A percentile compares a stretch with the other conserved stretches of the same genome.
Evolutionary conservation across 805 yeast genomes (phyloP).

Genomic region (Priceomyces fermenticarens): DNA sequence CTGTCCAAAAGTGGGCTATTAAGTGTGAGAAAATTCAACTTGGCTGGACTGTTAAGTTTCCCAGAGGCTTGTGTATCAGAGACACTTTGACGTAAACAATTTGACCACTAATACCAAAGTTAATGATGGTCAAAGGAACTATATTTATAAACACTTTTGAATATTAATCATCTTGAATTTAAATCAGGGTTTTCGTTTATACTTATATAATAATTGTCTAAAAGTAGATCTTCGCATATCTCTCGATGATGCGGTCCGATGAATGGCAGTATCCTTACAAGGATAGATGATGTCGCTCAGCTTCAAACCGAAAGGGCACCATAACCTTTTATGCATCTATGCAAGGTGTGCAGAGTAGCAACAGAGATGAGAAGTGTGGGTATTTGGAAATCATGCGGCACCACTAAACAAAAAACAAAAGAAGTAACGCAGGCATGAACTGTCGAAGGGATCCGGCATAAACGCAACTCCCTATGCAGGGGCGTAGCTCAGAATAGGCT

Average conservation of each 20-base stretch:
- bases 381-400: not conserved
- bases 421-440: not conserved
- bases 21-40: slow-evolving; percentile 8
- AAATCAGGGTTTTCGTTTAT: not conserved
- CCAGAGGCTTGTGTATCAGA: not conserved
- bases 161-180: no score
- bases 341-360: not conserved
- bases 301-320: not conserved
- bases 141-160: no score
- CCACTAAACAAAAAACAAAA: not conserved
- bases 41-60: not conserved
- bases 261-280: slow-evolving; percentile 5
- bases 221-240: slow-evolving; percentile 1
- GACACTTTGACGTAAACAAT: not conserved
- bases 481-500: not conserved
- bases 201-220: slow-evolving; percentile 3
- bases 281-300: slow-evolving; percentile 5
- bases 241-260: slow-evolving; percentile 2
- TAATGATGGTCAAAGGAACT: no score
- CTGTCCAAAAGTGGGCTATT: slow-evolving; percentile 8
- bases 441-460: not conserved
- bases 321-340: slow-evolving; percentile 1
- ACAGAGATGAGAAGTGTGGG: not conserved
- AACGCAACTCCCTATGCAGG: not conserved
- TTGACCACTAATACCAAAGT: not conserved